Evolutionary conservation across 2,329 filamentous ascomycete species (phyloP), one percentile per base, ranked within the genome.

Genomic region (Aspergillus nomiae): DNA sequence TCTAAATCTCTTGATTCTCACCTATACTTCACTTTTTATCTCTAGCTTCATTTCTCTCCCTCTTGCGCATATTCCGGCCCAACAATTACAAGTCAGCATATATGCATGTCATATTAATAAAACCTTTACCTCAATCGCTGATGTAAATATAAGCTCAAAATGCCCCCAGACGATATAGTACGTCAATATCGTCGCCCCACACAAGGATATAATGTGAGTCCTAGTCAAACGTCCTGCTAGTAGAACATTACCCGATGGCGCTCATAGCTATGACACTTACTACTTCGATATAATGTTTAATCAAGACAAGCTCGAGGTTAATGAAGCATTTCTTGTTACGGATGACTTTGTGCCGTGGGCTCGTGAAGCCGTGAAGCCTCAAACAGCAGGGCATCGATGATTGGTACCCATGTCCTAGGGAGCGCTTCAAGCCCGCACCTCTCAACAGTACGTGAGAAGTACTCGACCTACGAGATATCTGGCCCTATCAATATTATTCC

Each of bases 61-160:
- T 1, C 56, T 45, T 5, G 56, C 34, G 9, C 56, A 50, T 45
- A 32, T 59, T 45, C 51, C 4, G 62, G 62, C 28, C 59, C 56
- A 24, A 28, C 11, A 6, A 51, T 61, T 3, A 56, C 53, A 10
- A 43, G n/a, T 24, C 41, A 4, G 56, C 51, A 14, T 61, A 41
- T 28, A 30, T 59, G 6, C 59, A 45, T 24, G 62, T 57, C 21
- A 26, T 53, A 53, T 51, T 64, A 62, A 56, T 61, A 61, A 21
- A 56, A 64, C 30, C 32, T 64, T 7, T 26, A 45, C 16, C 34
- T 59, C 4, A 21, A n/a, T 14, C 45, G 62, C 32, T 21, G 26
- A 8, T 53, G 57, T 16, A 38, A 34, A 12, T 59, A 38, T 41
- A 30, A 61, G 19, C 56, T 62, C 3, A 59, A 56, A 21, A 19